Base-by-base conservation (phyloP, 768 basidiomycete genomes). In the Amyloporia xantha region DNA sequence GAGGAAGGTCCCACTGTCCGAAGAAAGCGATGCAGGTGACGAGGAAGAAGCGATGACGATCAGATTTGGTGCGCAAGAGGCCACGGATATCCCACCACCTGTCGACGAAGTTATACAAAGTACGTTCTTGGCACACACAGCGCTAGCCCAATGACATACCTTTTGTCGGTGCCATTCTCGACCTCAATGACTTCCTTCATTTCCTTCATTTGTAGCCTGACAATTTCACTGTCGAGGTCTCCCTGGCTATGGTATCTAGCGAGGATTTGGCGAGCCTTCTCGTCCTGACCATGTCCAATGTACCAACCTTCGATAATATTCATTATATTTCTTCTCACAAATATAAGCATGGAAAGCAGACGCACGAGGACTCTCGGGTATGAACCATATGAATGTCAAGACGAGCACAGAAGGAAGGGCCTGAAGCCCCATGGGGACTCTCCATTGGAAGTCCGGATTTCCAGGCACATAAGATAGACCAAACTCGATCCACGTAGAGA, bases 191-290 rank as follows among this genome's bases (percentile, higher is more conserved):
- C 71, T 54, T 68, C 70, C 54, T 65, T 71, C 26, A 54, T 52
- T 44, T 52, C 50, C 25, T 49, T 43, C 21, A 59, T 44, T 33
- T 51, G 47, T 37, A 57, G n/a, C 42, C 62, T 55, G 44, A 73
- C 69, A 33, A 86, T 71, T 0, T 81, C 79, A 54, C 84, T 81
- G 7, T 73, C 66, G 44, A 77, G 73, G 46, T 81, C 71, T n/a
- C 75, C 67, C 11, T 79, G 78, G 3, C 84, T 82, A 58, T 92
- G 89, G 58, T 84, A 88, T 50, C 76, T 77, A 13, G 78, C 76
- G 5, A 92, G 71, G 19, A 88, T 70, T 2, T 64, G 57, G 13
- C 73, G 71, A 0, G 89, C 88, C 54, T 79, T 66, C 0, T 74
- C 75, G 57, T 82, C 81, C 73, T 77, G 51, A 1, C 83, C 82